A percentile compares a stretch with the other conserved stretches of the same genome.
Conservation (phyloP, 805 yeast genomes). For the Danielozyma ontarioensis region DNA sequence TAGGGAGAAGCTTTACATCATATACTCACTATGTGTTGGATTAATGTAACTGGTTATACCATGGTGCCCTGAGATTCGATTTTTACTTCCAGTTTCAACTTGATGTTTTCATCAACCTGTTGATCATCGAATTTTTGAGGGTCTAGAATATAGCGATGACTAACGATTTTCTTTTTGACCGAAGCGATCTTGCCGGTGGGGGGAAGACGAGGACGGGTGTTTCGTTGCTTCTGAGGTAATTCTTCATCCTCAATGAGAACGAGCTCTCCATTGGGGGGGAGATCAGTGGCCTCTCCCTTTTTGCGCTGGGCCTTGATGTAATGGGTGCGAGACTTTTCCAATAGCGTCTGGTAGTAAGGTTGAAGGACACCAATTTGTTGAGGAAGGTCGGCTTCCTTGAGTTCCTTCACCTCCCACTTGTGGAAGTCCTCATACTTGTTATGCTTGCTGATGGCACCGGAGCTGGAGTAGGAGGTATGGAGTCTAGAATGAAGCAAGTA, state of each 20-base stretch:
- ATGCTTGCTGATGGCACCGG: conserved; percentile 42
- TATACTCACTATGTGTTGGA: too few relatives aligned
- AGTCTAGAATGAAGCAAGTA: conserved; percentile 78
- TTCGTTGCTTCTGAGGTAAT: conserved; percentile 72
- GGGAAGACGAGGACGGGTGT: conserved; percentile 74
- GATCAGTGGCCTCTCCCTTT: conserved; percentile 33
- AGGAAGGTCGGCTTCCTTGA: conserved; percentile 48
- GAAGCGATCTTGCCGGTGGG: conserved; percentile 82
- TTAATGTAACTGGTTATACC: too few relatives aligned
- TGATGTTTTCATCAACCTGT: too few relatives aligned
- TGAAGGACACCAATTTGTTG: conserved; percentile 53
- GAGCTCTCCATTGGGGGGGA: conserved; percentile 37
- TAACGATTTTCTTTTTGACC: conserved; percentile 56
- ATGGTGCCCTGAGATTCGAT: too few relatives aligned
- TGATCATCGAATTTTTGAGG: too few relatives aligned
- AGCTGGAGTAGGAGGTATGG: conserved; percentile 47
- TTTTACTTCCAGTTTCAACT: too few relatives aligned
- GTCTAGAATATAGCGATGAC: too few relatives aligned
- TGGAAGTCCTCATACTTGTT: conserved; percentile 63
- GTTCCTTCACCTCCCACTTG: conserved; percentile 46
- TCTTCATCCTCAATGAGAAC: conserved; percentile 72
- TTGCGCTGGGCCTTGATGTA: conserved; percentile 35
- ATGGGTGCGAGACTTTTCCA: conserved; percentile 39
- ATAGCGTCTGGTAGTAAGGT: conserved; percentile 44
- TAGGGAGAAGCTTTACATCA: too few relatives aligned